Percentiles rank a stretch among this genome's conserved stretches.
Evolutionary conservation across 2,329 filamentous ascomycete genomes (phyloP).

Genomic region (Coleophoma eucalyptorum): DNA sequence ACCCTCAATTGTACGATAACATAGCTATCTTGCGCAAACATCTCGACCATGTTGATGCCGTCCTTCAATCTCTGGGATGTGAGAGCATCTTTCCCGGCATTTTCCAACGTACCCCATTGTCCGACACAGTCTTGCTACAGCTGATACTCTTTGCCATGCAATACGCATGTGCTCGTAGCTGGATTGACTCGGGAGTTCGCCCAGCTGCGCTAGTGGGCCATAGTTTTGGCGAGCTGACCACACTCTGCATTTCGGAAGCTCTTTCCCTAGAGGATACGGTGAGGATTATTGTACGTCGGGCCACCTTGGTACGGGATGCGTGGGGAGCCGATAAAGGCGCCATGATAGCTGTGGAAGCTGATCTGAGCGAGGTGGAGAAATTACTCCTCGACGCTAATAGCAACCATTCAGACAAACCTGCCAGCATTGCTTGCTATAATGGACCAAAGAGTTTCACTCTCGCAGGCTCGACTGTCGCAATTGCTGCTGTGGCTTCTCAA

Average conservation of each 20-base stretch:
- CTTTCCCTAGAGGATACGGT: conserved; percentile 27
- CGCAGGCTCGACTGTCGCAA: not conserved
- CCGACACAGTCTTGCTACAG: conserved; percentile 10
- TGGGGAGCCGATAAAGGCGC: conserved; percentile 31
- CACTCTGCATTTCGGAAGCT: conserved; percentile 28
- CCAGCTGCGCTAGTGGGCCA: conserved; percentile 25
- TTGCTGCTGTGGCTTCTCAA: not conserved
- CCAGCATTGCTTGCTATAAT: not conserved
- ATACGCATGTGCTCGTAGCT: conserved; percentile 12
- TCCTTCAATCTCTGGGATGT: conserved; percentile 2
- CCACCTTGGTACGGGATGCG: conserved; percentile 24
- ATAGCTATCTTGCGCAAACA: conserved; percentile 6
- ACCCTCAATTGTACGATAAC: not conserved
- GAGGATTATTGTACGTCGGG: conserved; percentile 25
- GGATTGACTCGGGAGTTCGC: conserved; percentile 12
- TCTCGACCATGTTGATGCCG: conserved; percentile 9
- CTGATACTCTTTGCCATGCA: conserved; percentile 11
- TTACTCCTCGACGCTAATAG: not conserved
- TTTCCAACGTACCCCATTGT: conserved; percentile 5
- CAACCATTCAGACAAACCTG: not conserved
- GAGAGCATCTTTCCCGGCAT: conserved; percentile 10
- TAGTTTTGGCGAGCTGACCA: conserved; percentile 35
- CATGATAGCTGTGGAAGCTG: conserved; percentile 28
- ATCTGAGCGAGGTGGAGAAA: not conserved
- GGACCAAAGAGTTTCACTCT: not conserved